phyloP scores from a whole-genome alignment of 1,284 basidiomycete species.

The Ustilago tritici region DNA sequence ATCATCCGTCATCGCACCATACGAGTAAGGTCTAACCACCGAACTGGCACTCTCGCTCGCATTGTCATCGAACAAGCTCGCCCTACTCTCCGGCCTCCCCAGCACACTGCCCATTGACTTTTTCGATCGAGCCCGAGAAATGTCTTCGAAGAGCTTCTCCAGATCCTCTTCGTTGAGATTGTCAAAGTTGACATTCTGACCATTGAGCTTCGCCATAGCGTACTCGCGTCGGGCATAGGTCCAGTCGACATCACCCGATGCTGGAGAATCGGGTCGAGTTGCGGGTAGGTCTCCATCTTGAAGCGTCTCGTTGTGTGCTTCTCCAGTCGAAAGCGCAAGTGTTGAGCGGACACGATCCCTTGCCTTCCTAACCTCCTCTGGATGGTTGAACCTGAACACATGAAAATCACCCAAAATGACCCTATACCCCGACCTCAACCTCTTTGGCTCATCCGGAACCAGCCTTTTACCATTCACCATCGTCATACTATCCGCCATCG shows the following conservation, averaged over 20 bases:
- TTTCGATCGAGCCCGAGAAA: slow-evolving; percentile 54
- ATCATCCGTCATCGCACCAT: slow-evolving; percentile 63
- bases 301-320: slow-evolving; percentile 53
- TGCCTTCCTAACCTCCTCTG: slow-evolving; percentile 61
- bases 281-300: slow-evolving; percentile 36
- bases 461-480: slow-evolving; percentile 83
- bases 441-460: slow-evolving; percentile 52
- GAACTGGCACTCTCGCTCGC: slow-evolving; percentile 58
- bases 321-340: slow-evolving; percentile 51
- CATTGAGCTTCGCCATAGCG: slow-evolving; percentile 60
- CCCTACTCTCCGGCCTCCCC: slow-evolving; percentile 57
- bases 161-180: slow-evolving; percentile 64
- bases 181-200: slow-evolving; percentile 65
- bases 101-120: slow-evolving; percentile 61
- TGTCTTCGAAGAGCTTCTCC: slow-evolving; percentile 66
- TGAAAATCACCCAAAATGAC: slow-evolving; percentile 97
- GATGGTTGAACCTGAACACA: slow-evolving; percentile 90
- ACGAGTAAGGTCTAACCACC: slow-evolving; percentile 57
- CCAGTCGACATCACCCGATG: slow-evolving; percentile 64
- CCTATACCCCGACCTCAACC: slow-evolving; percentile 87
- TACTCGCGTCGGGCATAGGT: slow-evolving; percentile 64
- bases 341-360: slow-evolving; percentile 59
- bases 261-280: slow-evolving; percentile 61
- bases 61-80: slow-evolving; percentile 62
- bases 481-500: slow-evolving; percentile 83